Evolutionary conservation across 2,329 filamentous ascomycete species (phyloP), one percentile per base, ranked within the genome.

Genomic region (Cercospora citrullina): DNA sequence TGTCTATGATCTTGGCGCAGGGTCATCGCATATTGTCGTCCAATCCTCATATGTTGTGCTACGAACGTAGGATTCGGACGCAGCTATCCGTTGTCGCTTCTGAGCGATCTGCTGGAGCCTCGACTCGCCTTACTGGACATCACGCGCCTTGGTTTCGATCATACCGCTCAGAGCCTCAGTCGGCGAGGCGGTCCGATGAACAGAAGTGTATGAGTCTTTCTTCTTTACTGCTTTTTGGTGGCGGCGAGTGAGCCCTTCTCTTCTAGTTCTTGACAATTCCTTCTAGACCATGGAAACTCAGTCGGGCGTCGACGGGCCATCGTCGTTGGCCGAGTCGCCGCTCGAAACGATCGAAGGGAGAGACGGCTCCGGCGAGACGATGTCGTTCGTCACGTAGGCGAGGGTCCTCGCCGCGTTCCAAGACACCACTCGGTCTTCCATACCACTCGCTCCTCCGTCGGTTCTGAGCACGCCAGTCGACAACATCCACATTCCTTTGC

Each of bases 21-120:
- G 18, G 31, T 60, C 12, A 53, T 53, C 4, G 48, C 23, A 53
- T 53, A 53, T 53, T 53, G 48, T 53, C 10, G 48, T 14, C 21
- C 48, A 53, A 53, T 26, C 48, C 48, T 53, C 21, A 28, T 60
- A 60, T 60, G 31, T 16, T 60, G 58, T 42, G 36, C 58, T n/a
- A 36, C 21, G 33, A 39, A 36, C 33, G 21, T 5, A 60, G 58
- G 30, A 26, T 39, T 60, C 21, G 48, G 48, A 53, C 48, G 48
- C 21, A 28, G 48, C 48, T 30, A 28, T 53, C 48, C 48, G 48
- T 53, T 5, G 14, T 53, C 48, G 21, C 23, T 53, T 53, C 9
- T 28, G 48, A 53, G 21, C 48, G 21, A 53, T 53, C 48, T 53
- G 21, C 12, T 53, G 21, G 21, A 28, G 48, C 12, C 48, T 53